phyloP scores from a whole-genome alignment of 2,329 filamentous ascomycete genomes.

The Sporothrix euskadiensis region DNA sequence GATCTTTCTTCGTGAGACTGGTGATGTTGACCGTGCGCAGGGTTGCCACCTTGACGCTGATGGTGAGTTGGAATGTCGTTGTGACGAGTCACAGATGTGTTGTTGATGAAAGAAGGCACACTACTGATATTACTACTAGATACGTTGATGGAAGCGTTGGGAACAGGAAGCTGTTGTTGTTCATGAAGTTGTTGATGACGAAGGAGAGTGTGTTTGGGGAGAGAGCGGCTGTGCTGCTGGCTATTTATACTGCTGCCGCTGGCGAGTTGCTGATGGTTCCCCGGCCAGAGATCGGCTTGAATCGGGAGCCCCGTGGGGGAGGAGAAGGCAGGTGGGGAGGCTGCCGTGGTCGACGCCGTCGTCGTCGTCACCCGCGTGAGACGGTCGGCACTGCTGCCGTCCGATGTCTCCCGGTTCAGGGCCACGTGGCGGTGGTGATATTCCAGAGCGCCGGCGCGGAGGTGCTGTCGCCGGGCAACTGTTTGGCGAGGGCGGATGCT shows the following conservation, averaged over 20 bases:
- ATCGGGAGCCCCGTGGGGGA: background rate
- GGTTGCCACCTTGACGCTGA: background rate
- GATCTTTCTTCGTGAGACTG: background rate
- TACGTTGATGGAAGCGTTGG: background rate
- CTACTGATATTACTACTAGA: background rate
- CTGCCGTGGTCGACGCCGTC: background rate
- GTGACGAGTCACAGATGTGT: background rate
- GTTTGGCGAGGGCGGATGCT: background rate
- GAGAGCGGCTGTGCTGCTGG: background rate
- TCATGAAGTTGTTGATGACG: background rate
- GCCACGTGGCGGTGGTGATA: constrained; percentile 22
- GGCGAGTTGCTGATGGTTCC: background rate
- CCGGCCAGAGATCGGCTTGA: constrained; percentile 7
- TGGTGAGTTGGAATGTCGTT: background rate
- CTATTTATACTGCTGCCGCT: constrained; percentile 17
- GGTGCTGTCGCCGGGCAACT: background rate
- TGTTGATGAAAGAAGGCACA: background rate
- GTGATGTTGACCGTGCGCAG: background rate
- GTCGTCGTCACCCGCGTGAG: background rate
- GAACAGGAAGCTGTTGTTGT: background rate
- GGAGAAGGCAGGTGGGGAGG: background rate
- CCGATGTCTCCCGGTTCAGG: constrained; percentile 14
- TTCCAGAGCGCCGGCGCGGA: background rate
- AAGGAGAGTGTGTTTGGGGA: background rate
- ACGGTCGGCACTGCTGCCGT: constrained; percentile 13